These are phyloP conservation scores for Sporothrix globosa DNA, from an alignment of 2,329 filamentous ascomycete species.

Conservation along the genomic window DNA sequence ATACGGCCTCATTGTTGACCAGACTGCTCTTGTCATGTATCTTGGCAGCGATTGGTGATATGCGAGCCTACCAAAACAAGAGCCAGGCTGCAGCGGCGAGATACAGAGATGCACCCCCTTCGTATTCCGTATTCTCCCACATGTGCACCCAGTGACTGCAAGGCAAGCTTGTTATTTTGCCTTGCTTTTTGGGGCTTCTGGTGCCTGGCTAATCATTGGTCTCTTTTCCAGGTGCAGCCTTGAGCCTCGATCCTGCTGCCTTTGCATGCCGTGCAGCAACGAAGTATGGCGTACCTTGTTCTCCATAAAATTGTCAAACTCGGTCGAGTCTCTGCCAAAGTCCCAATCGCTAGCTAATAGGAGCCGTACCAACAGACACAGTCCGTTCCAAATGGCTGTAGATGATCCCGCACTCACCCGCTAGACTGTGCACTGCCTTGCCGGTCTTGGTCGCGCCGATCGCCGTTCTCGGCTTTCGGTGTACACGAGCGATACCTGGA, in stretches of 20 bases:
- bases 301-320: neutral
- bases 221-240: neutral
- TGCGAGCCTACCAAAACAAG: neutral
- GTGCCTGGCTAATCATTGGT: slow-evolving; percentile 11
- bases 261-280: neutral
- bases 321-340: neutral
- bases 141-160: neutral
- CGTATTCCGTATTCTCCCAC: slow-evolving; percentile 5
- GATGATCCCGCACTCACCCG: slow-evolving; percentile 18
- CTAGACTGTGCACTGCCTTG: neutral
- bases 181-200: neutral
- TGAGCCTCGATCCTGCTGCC: neutral
- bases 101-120: neutral
- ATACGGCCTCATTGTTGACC: slow-evolving; percentile 14
- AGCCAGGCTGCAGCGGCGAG: neutral
- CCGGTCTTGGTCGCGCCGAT: neutral
- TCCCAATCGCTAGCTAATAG: neutral
- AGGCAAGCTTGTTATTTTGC: neutral
- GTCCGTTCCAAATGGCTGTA: neutral
- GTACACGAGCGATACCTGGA: slow-evolving; percentile 15
- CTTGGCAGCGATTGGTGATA: neutral
- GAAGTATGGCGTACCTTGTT: too few species aligned
- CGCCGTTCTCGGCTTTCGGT: slow-evolving; percentile 19
- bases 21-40: neutral
- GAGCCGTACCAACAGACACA: slow-evolving; percentile 5